Evolutionary conservation across 2,329 filamentous ascomycete species (phyloP).

Genomic region (Magnaporthiopsis incrustans): DNA sequence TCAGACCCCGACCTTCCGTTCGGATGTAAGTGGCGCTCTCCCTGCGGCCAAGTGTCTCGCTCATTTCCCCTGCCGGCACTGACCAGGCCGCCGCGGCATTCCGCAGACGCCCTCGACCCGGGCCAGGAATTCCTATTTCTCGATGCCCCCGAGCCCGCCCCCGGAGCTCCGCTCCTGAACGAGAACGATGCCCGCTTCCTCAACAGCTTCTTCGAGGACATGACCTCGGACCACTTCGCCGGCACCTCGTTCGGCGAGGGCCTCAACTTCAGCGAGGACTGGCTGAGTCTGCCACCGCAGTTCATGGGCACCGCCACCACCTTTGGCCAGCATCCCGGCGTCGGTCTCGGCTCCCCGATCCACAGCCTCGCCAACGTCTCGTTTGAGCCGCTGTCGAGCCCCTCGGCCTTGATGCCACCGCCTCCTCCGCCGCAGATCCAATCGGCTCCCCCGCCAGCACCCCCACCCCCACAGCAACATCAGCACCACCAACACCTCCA

Average conservation of each 20-base stretch:
- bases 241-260: conserved; percentile 43
- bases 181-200: conserved; percentile 39
- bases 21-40: conserved; percentile 49
- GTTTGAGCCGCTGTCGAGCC: conserved; percentile 18
- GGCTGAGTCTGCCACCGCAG: conserved; percentile 53
- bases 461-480: conserved; percentile 9
- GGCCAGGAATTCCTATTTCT: conserved; percentile 35
- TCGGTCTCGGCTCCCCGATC: conserved; percentile 19
- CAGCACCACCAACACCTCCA: conserved; percentile 10
- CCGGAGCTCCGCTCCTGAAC: conserved; percentile 55
- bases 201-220: conserved; percentile 44
- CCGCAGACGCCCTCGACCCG: conserved; percentile 36
- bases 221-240: conserved; percentile 42
- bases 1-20: conserved; percentile 51
- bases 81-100: conserved; percentile 25
- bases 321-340: conserved; percentile 43
- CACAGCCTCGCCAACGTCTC: conserved; percentile 18
- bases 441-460: background rate
- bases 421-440: conserved; percentile 11
- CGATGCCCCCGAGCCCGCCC: conserved; percentile 53
- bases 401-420: conserved; percentile 16
- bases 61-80: conserved; percentile 10
- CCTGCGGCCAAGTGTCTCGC: conserved; percentile 8
- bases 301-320: conserved; percentile 61
- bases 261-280: conserved; percentile 40